Conservation (phyloP, 1,139 yeast genomes). For the Sugiyamaella pinicola region DNA sequence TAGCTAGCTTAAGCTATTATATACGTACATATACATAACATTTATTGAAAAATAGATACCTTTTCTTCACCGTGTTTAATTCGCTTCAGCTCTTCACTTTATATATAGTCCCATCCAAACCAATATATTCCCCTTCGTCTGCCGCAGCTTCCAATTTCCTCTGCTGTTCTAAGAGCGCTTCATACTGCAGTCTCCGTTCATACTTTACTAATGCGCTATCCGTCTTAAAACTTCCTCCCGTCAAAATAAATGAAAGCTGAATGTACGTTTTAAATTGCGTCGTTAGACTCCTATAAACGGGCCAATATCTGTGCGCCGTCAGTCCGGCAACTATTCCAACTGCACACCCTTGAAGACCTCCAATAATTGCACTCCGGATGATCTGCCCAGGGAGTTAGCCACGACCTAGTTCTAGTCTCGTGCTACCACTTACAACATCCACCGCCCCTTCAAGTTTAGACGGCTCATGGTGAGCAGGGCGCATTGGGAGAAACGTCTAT, state of each 20-base stretch:
- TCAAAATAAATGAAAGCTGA: constrained; percentile 35
- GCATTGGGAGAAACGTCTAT: constrained; percentile 24
- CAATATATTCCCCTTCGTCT: constrained; percentile 35
- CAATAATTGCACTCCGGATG: constrained; percentile 33
- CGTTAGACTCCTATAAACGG: constrained; percentile 34
- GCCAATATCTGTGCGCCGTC: constrained; percentile 34
- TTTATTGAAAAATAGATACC: not conserved
- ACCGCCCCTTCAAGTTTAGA: constrained; percentile 38
- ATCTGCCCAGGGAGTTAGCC: constrained; percentile 25
- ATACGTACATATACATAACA: not conserved
- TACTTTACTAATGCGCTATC: constrained; percentile 34
- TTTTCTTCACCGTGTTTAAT: not conserved
- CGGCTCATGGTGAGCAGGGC: constrained; percentile 40
- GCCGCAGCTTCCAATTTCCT: constrained; percentile 34
- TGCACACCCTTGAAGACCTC: constrained; percentile 35
- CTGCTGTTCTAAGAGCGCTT: constrained; percentile 29
- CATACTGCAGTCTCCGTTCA: constrained; percentile 33
- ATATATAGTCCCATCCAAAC: constrained; percentile 26
- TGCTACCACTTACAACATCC: constrained; percentile 32
- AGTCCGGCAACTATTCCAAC: constrained; percentile 34
- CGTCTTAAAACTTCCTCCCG: constrained; percentile 37
- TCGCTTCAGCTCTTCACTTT: not conserved
- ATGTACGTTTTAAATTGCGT: constrained; percentile 37
- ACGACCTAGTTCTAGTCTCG: not conserved
- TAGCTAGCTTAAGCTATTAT: not conserved